Conservation (phyloP, 2,329 filamentous ascomycete species). For the Pleoardoris graminearum region DNA sequence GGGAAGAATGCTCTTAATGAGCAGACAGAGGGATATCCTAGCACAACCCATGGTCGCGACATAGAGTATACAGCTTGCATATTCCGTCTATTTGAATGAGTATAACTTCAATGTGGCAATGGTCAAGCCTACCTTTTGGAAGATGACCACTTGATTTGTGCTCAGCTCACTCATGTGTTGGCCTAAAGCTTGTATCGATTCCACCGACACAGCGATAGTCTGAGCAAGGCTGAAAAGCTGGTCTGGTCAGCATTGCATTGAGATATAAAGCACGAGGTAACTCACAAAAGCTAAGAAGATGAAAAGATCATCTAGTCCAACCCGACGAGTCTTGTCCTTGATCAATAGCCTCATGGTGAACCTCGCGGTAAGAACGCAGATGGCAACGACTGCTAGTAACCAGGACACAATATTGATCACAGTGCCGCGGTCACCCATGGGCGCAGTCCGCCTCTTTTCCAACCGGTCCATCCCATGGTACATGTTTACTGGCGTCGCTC, state of each 20-base stretch:
- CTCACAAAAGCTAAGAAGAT: constrained; percentile 33
- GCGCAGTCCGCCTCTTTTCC: constrained; percentile 15
- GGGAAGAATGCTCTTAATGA: constrained; percentile 30
- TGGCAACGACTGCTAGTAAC: constrained; percentile 26
- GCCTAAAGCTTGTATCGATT: constrained; percentile 25
- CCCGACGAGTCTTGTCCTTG: constrained; percentile 17
- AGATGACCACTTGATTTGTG: constrained; percentile 14
- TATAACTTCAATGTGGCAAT: neutral
- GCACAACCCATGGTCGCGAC: constrained; percentile 37
- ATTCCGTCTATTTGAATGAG: constrained; percentile 28
- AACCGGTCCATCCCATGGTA: constrained; percentile 15
- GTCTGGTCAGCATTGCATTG: constrained; percentile 5
- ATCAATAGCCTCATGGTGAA: constrained; percentile 32
- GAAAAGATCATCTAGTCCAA: constrained; percentile 29
- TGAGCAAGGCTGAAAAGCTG: constrained; percentile 37
- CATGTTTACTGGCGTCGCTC: constrained; percentile 12
- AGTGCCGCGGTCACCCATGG: constrained; percentile 19
- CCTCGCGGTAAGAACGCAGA: constrained; percentile 27
- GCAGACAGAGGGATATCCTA: constrained; percentile 29
- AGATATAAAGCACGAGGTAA: neutral
- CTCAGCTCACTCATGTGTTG: constrained; percentile 17
- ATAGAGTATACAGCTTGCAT: constrained; percentile 30
- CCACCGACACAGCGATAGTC: constrained; percentile 30
- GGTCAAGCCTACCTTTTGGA: constrained; percentile 25
- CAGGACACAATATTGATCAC: constrained; percentile 32